Base-by-base conservation (phyloP, 176 grass and related monocot genomes). In the Avena insularis region DNA sequence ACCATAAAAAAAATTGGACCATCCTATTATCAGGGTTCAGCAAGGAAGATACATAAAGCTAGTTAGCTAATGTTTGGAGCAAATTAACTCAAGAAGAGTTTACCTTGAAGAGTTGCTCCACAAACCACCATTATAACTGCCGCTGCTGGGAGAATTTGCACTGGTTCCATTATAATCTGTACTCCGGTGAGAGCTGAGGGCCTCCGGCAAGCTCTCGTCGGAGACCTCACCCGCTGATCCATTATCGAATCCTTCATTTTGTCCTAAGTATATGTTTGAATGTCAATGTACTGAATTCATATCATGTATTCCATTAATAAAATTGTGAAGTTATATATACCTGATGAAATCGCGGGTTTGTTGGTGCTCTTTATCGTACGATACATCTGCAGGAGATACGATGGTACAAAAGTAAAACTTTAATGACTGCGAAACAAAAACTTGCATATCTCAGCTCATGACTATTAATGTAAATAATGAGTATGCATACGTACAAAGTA, bases 351-450 rank as follows among this genome's bases (percentile, higher is more conserved):
- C 46, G 25, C 10, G 20, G 90, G 85, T 76, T 85, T 95, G 16
- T 92, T 88, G 6, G 93, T 90, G 78, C 79, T 95, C 69, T 95
- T 95, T 79, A 95, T 88, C 3, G 93, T 95, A 50, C 93, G 90
- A 80, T 92, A 95, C 93, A 95, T 95, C 93, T 95, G 72, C 16
- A 83, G 20, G 10, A 20, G 7, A 93, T 83, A 9, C 2, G 20
- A 48, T 8, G 40, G 1, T 11, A 27, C 6, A 6, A n/a, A 49
- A 12, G 14, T 49, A 65, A 2, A 49, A 3, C 19, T 19, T 9
- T 16, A 62, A 9, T 27, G n/a, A 15, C 0, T 25, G 36, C 6
- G 36, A 38, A 62, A 25, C 5, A 57, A 40, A 23, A 21, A 12
- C 3, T 43, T 59, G 0, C 51, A 40, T 12, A 12, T n/a, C 20